These are phyloP conservation scores for Fusarium sp. DNA, from an alignment of 2,329 filamentous ascomycete genomes.

Conservation along the genomic window DNA sequence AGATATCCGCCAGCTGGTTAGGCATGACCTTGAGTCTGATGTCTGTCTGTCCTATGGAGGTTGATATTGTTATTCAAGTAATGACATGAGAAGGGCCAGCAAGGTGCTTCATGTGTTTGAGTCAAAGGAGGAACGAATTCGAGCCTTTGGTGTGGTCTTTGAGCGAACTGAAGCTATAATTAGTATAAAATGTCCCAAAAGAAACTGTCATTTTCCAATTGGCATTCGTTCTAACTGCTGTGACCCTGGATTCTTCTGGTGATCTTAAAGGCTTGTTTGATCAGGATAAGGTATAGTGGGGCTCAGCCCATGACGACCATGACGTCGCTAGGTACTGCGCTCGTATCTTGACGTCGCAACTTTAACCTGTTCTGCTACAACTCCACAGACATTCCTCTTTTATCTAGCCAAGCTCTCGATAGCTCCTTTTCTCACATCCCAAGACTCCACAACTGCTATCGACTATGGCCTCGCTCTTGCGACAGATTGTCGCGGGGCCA, in stretches of 20 bases:
- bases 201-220: neutral
- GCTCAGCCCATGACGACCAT: conserved; percentile 19
- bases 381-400: neutral
- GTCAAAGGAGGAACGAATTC: neutral
- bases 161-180: accelerated
- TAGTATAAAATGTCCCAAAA: neutral
- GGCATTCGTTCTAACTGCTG: neutral
- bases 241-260: conserved; percentile 1
- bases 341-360: conserved; percentile 1
- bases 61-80: no score
- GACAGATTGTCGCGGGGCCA: conserved; percentile 91
- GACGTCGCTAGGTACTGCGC: conserved; percentile 38
- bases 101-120: no score
- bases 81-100: no score
- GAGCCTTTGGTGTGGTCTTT: neutral
- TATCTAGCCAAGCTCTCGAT: neutral
- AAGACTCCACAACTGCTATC: neutral
- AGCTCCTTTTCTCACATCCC: neutral
- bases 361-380: conserved; percentile 21
- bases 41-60: no score
- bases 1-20: no score
- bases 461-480: conserved; percentile 78
- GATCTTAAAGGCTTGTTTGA: conserved; percentile 11
- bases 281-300: conserved; percentile 24
- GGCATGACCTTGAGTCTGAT: no score